phyloP scores from a whole-genome alignment of 768 basidiomycete genomes.

The Neoboletus brunneissimus region DNA sequence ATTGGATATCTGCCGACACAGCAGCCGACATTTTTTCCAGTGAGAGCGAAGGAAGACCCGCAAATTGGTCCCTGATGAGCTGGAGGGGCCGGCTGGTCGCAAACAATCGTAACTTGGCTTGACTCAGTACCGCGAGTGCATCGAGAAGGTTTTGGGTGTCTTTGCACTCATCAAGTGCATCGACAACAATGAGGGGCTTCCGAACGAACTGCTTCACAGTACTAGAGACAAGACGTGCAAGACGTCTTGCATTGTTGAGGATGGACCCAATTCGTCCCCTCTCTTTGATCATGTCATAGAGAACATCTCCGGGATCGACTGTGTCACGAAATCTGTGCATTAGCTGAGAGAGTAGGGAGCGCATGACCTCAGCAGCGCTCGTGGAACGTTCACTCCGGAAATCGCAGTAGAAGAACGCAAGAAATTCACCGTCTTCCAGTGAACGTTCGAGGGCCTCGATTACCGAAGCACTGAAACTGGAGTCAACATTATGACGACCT shows the following conservation, averaged over 20 bases:
- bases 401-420: not conserved
- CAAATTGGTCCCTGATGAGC: not conserved
- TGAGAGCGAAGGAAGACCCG: not conserved
- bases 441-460: not conserved
- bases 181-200: not conserved
- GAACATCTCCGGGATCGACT: not conserved
- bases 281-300: not conserved
- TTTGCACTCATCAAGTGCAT: not conserved
- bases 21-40: not conserved
- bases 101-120: not conserved
- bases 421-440: not conserved
- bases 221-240: not conserved
- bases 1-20: not conserved
- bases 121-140: not conserved
- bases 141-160: not conserved
- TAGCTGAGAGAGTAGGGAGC: not conserved
- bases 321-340: not conserved
- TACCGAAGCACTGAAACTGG: not conserved
- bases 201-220: not conserved
- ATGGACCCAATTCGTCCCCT: not conserved
- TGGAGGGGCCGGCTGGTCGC: not conserved
- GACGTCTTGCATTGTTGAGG: not conserved
- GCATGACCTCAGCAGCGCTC: not conserved
- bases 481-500: not conserved
- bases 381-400: not conserved